These are phyloP conservation scores for rapeseed (Brassica napus) DNA, from an alignment of 345 rosid genomes.

Conservation along the genomic window Da-Ae NC_063437.1:10101501-10102000, in stretches of 20 bases:
- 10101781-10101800: background rate
- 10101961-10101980: background rate
- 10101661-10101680: background rate
- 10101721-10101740: background rate
- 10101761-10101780: background rate
- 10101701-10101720: background rate
- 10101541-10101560: background rate
- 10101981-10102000: background rate
- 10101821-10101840: background rate
- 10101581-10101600: background rate
- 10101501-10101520: background rate
- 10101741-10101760: background rate
- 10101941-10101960: no score
- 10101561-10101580: background rate
- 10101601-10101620: background rate
- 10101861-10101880: background rate
- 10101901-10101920: background rate
- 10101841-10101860: background rate
- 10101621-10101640: background rate
- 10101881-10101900: background rate
- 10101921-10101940: background rate
- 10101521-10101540: background rate
- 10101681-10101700: background rate
- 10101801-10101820: background rate
- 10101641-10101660: background rate